Conservation (phyloP, 2,329 filamentous ascomycete species). For the Colletotrichum tofieldiae region DNA sequence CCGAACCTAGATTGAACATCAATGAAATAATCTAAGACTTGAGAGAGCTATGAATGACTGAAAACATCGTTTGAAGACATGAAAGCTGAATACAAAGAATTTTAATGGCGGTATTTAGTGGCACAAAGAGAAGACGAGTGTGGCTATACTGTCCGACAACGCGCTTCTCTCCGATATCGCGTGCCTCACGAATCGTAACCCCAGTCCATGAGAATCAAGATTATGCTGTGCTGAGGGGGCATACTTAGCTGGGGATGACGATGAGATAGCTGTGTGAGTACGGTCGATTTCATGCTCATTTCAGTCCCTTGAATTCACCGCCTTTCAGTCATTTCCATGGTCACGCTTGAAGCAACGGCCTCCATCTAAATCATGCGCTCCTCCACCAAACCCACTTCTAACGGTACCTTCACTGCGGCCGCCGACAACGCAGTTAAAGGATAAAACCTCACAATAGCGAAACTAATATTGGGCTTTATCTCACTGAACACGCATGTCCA, state of each 20-base stretch:
- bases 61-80: no score
- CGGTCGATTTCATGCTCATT: not conserved
- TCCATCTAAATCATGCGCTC: no score
- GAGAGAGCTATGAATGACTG: not conserved
- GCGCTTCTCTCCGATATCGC: not conserved
- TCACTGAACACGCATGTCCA: not conserved
- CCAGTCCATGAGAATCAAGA: not conserved
- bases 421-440: not conserved
- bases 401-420: no score
- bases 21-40: not conserved
- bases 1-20: constrained; percentile 37
- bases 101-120: not conserved
- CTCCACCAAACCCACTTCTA: not conserved
- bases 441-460: no score
- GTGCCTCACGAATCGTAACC: not conserved
- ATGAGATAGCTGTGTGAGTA: not conserved
- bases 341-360: not conserved
- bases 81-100: no score
- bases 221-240: no score
- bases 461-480: no score
- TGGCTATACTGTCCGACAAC: no score
- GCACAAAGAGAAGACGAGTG: not conserved
- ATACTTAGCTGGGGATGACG: not conserved
- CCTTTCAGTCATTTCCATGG: not conserved
- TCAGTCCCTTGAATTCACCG: not conserved